Conservation (phyloP, 352 stramenopile species). For the Globisporangium irregulare region DNA sequence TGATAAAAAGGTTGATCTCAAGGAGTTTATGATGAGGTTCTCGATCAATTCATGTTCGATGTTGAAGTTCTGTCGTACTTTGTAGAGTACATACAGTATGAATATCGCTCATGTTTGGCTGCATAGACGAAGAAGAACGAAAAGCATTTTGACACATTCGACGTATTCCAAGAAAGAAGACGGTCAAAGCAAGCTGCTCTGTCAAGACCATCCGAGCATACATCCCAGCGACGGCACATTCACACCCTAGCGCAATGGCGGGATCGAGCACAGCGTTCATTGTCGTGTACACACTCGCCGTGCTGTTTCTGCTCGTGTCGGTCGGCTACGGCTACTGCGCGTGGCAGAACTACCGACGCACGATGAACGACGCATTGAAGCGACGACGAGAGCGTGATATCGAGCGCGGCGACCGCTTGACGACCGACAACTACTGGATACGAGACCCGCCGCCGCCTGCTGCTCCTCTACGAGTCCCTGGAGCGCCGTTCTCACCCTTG, state of each 20-base stretch:
- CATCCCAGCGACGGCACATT: not conserved
- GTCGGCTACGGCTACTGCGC: constrained; percentile 28
- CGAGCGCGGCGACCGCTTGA: constrained; percentile 19
- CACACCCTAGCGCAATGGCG: constrained; percentile 4
- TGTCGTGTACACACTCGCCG: constrained; percentile 25
- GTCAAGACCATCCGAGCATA: not conserved
- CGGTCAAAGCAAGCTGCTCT: no score
- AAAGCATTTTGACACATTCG: not conserved
- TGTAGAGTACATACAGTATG: not conserved
- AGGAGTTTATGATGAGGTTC: not conserved
- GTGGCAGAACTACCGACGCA: constrained; percentile 32
- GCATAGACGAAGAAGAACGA: not conserved
- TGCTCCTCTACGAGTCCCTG: not conserved
- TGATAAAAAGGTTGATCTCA: not conserved
- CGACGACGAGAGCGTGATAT: constrained; percentile 24
- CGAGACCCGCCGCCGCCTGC: constrained; percentile 2
- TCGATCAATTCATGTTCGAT: constrained; percentile 1
- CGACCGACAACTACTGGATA: constrained; percentile 34
- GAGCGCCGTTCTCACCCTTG: not conserved
- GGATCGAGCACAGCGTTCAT: constrained; percentile 14
- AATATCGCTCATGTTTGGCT: not conserved
- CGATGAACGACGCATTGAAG: constrained; percentile 28
- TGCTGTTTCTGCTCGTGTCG: constrained; percentile 26
- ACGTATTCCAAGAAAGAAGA: no score
- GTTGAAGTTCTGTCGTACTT: constrained; percentile 12